These are phyloP conservation scores for Penstemon barbatus DNA, from an alignment of 257 asterid genomes.

Conservation along the genomic window DNA sequence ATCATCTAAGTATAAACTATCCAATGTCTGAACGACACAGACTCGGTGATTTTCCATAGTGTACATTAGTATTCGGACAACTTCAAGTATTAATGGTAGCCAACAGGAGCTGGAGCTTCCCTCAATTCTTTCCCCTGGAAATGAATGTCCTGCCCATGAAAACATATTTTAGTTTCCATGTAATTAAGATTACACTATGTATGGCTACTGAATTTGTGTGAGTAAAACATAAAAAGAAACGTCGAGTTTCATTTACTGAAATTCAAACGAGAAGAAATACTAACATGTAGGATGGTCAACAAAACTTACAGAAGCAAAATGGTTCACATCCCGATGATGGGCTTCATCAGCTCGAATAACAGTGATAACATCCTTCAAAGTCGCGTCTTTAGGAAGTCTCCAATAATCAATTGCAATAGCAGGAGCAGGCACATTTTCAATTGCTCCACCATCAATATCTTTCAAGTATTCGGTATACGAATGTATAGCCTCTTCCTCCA, in stretches of 20 bases:
- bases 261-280: no score
- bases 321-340: conserved; percentile 97
- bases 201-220: no score
- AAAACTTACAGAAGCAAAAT: conserved; percentile 59
- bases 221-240: no score
- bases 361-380: conserved; percentile 69
- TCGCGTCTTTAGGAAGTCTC: conserved; percentile 79
- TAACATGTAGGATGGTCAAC: no score
- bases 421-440: conserved; percentile 75
- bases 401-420: conserved; percentile 93
- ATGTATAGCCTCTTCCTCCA: conserved; percentile 94
- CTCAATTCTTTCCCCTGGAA: conserved; percentile 77
- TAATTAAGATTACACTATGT: no score
- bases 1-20: no score
- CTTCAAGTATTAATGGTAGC: conserved; percentile 52
- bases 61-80: no score
- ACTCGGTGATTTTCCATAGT: no score
- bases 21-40: no score
- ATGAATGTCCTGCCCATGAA: conserved; percentile 57
- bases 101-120: conserved; percentile 80
- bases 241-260: no score
- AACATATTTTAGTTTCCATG: no score
- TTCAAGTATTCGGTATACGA: conserved; percentile 77
- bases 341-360: conserved; percentile 97
- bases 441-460: conserved; percentile 70